These are phyloP conservation scores for Prunus mongolica DNA, from an alignment of 306 rosid species.

Conservation along the genomic window DNA sequence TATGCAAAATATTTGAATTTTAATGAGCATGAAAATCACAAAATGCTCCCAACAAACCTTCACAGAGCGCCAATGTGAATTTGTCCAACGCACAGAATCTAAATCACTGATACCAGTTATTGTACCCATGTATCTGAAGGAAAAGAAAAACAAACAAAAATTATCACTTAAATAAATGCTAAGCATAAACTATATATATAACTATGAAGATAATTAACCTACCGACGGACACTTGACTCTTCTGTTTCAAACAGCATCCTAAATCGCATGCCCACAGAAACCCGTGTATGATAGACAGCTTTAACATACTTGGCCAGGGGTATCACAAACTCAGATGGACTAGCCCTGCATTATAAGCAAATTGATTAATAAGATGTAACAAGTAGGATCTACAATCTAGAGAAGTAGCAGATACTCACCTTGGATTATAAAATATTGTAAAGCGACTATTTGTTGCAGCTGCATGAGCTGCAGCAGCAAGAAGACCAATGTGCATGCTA, in stretches of 20 bases:
- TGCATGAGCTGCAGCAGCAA: constrained; percentile 82
- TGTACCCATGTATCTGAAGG: constrained; percentile 71
- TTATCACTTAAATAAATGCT: neutral
- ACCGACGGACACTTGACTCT: constrained; percentile 78
- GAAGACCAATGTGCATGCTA: constrained; percentile 85
- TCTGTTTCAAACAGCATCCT: constrained; percentile 83
- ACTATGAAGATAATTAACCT: constrained; percentile 13
- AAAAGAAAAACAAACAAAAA: constrained; percentile 16
- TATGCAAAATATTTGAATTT: neutral
- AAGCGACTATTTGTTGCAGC: constrained; percentile 71
- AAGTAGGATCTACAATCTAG: neutral
- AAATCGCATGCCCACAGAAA: constrained; percentile 76
- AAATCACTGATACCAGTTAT: constrained; percentile 70
- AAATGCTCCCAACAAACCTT: constrained; percentile 50
- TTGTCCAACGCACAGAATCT: constrained; percentile 69
- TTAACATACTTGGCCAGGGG: constrained; percentile 68
- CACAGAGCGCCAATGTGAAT: constrained; percentile 81
- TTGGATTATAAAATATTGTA: constrained; percentile 61
- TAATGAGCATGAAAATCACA: constrained; percentile 1
- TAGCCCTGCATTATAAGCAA: constrained; percentile 38
- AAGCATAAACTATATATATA: neutral
- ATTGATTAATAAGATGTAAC: neutral
- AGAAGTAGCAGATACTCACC: constrained; percentile 32
- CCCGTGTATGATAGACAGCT: constrained; percentile 66
- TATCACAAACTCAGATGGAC: constrained; percentile 72